Conservation (phyloP, 2,329 filamentous ascomycete genomes). For the Cordyceps fumosorosea region DNA sequence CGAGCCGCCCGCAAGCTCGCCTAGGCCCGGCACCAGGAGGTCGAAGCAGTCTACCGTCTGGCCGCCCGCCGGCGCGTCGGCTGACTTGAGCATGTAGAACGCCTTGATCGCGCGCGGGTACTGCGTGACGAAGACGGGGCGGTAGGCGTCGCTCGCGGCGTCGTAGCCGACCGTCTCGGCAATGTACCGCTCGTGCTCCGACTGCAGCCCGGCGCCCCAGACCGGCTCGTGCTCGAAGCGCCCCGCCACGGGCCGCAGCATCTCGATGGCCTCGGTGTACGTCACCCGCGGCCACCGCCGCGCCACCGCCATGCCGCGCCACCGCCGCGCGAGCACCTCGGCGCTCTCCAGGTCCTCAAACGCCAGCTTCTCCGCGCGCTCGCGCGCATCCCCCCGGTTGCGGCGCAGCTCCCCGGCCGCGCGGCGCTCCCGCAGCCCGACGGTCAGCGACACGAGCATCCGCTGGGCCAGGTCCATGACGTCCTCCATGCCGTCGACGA, state of each 20-base stretch:
- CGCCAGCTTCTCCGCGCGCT: slow-evolving; percentile 35
- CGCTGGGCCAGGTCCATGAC: slow-evolving; percentile 78
- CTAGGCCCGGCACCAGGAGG: slow-evolving; percentile 75
- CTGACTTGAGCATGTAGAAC: slow-evolving; percentile 59
- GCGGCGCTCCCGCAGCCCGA: slow-evolving; percentile 33
- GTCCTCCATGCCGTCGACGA: slow-evolving; percentile 60
- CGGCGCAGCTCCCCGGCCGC: slow-evolving; percentile 38
- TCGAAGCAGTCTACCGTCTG: slow-evolving; percentile 84
- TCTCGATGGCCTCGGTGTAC: slow-evolving; percentile 69
- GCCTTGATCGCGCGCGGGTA: slow-evolving; percentile 88
- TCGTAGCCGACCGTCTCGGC: slow-evolving; percentile 56
- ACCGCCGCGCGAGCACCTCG: slow-evolving; percentile 56
- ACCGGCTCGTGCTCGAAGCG: slow-evolving; percentile 62
- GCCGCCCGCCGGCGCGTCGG: slow-evolving; percentile 22
- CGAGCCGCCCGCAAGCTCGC: slow-evolving; percentile 82
- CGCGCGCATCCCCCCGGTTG: slow-evolving; percentile 29
- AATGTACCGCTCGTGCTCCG: slow-evolving; percentile 88
- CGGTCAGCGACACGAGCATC: slow-evolving; percentile 55
- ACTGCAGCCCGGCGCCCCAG: slow-evolving; percentile 71
- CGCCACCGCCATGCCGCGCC: slow-evolving; percentile 56
- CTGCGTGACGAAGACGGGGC: slow-evolving; percentile 85
- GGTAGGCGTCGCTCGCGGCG: slow-evolving; percentile 36
- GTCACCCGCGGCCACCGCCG: slow-evolving; percentile 70
- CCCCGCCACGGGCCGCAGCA: slow-evolving; percentile 54
- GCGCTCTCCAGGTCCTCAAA: slow-evolving; percentile 37